These are phyloP conservation scores for Ogataea degrootiae DNA, from an alignment of 805 yeast species.

Conservation along the genomic window DNA sequence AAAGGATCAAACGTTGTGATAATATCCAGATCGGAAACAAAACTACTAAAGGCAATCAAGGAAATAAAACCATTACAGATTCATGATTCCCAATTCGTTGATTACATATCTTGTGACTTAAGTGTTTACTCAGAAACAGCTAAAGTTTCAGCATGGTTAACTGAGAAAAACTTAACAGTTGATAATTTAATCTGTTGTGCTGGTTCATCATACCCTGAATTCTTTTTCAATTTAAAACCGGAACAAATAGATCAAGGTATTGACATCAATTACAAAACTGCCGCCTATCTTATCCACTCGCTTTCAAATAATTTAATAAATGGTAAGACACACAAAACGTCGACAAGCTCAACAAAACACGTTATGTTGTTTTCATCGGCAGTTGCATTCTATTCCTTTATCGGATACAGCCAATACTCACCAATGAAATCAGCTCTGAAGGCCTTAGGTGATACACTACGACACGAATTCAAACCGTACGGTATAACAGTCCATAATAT, in stretches of 20 bases:
- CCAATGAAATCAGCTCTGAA: slow-evolving; percentile 84
- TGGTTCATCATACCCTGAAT: slow-evolving; percentile 76
- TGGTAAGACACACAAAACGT: slow-evolving; percentile 1
- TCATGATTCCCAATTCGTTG: slow-evolving; percentile 29
- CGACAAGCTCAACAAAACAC: slow-evolving; percentile 34
- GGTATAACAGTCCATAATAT: slow-evolving; percentile 68
- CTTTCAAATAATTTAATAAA: slow-evolving; percentile 39
- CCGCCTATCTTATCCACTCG: slow-evolving; percentile 66
- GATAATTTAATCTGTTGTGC: slow-evolving; percentile 84
- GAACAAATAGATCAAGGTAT: slow-evolving; percentile 60
- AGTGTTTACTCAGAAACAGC: slow-evolving; percentile 49
- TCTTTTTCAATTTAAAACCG: slow-evolving; percentile 63
- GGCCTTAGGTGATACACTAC: slow-evolving; percentile 65
- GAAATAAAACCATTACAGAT: slow-evolving; percentile 34
- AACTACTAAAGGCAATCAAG: slow-evolving; percentile 46
- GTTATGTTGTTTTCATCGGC: slow-evolving; percentile 69
- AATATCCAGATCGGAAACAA: slow-evolving; percentile 70
- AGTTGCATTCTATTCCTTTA: slow-evolving; percentile 78
- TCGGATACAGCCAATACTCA: slow-evolving; percentile 88
- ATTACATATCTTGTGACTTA: slow-evolving; percentile 60
- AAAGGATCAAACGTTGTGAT: slow-evolving; percentile 62
- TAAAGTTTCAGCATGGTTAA: slow-evolving; percentile 33
- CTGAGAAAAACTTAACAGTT: slow-evolving; percentile 35
- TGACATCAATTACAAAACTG: slow-evolving; percentile 65
- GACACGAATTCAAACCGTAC: slow-evolving; percentile 75